A percentile compares a stretch with the other conserved stretches of the same genome.
Evolutionary conservation across 768 basidiomycete genomes (phyloP).

Genomic region (Suillus alpinus): DNA sequence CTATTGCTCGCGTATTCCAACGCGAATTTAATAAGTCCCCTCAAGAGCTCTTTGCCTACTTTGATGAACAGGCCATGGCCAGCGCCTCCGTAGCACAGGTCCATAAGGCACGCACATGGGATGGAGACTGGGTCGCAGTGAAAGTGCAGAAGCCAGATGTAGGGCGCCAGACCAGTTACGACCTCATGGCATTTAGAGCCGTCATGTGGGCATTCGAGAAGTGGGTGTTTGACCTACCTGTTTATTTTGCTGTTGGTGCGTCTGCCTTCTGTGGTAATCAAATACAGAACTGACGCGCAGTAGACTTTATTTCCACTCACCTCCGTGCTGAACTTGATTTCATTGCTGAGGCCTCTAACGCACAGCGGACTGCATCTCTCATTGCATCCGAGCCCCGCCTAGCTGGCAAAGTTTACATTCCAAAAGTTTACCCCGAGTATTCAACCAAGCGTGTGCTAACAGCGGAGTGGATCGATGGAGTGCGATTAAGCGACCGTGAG

Average conservation of each 20-base stretch:
- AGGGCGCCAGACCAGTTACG: conserved; percentile 82
- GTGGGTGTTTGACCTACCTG: conserved; percentile 83
- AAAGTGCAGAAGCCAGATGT: conserved; percentile 93
- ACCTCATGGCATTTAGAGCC: conserved; percentile 63
- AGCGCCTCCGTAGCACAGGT: conserved; percentile 94
- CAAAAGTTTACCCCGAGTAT: conserved; percentile 66
- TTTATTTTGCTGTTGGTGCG: conserved; percentile 75
- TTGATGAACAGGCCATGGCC: conserved; percentile 75
- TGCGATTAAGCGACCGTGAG: conserved; percentile 64
- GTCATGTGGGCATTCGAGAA: conserved; percentile 81
- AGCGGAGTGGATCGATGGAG: conserved; percentile 82
- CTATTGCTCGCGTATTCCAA: conserved; percentile 63
- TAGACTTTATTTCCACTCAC: conserved; percentile 78
- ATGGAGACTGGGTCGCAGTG: conserved; percentile 76
- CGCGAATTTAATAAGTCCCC: conserved; percentile 69
- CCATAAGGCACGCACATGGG: conserved; percentile 66
- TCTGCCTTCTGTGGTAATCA: conserved; percentile 8
- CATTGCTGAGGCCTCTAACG: conserved; percentile 73
- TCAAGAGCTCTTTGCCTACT: conserved; percentile 72
- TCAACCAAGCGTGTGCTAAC: conserved; percentile 79
- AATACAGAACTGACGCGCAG: not conserved
- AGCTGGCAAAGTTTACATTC: conserved; percentile 71
- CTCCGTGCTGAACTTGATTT: conserved; percentile 85
- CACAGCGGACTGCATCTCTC: conserved; percentile 63
- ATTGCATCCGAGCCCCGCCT: conserved; percentile 71